A percentile compares a stretch with the other conserved stretches of the same genome.
phyloP scores from a whole-genome alignment of 305 asterid genomes.

The Solanum hybrid region DNA sequence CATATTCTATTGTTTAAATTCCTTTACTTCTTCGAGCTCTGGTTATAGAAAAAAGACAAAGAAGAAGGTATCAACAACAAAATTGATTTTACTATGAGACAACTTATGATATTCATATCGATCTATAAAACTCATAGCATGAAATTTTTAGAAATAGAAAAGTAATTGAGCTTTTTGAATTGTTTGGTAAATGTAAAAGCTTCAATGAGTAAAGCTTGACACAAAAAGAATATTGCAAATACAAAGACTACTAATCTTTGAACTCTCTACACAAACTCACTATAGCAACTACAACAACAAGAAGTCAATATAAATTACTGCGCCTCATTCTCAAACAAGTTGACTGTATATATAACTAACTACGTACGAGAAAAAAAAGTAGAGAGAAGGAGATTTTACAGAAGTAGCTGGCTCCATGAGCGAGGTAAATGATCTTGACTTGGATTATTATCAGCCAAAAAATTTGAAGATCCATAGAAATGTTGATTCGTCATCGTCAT shows the following conservation, averaged over 20 bases:
- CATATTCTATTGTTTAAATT: not conserved
- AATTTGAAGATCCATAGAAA: conserved; percentile 28
- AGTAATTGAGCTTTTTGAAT: not conserved
- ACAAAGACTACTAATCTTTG: not conserved
- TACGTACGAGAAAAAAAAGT: not conserved
- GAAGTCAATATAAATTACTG: not conserved
- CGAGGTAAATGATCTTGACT: conserved; percentile 27
- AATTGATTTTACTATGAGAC: not conserved
- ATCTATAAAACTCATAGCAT: not conserved
- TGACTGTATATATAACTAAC: not conserved
- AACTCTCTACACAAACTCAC: not conserved
- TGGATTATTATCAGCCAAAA: conserved; percentile 26
- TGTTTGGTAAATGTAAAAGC: not conserved
- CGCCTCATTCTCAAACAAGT: not conserved
- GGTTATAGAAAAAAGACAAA: not conserved
- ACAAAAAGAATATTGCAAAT: not conserved
- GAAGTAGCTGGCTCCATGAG: conserved; percentile 35
- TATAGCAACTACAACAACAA: not conserved
- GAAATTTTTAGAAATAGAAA: not conserved
- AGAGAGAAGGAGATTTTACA: conserved; percentile 17
- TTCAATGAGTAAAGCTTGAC: not conserved
- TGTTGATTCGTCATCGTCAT: conserved; percentile 4
- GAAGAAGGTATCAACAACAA: not conserved
- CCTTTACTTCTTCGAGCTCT: not conserved
- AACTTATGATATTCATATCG: not conserved